Base-by-base conservation (phyloP, 108 stramenopile species). In the Nitzschia inconspicua region DNA sequence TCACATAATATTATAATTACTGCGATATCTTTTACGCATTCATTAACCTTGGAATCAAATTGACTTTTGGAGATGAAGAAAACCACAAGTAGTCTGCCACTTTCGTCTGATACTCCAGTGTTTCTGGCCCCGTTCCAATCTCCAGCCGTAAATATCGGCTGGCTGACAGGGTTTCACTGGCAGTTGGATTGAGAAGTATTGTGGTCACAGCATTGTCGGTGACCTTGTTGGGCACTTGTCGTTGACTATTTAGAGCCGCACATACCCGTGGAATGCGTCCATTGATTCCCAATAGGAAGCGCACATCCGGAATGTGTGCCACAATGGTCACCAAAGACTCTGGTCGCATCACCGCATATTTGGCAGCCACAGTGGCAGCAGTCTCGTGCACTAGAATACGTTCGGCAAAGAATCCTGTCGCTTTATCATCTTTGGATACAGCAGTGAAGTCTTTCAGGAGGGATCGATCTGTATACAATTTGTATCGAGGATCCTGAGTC, bases 31-130 rank as follows among this genome's bases (percentile, higher is more conserved):
- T 13, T 54, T 7, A 39, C 52, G 18, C 77, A 76, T 92, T 86
- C 90, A 92, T 92, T 61, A 92, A 61, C 36, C 90, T 67, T 16
- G 86, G 85, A 27, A 92, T 60, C 73, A 88, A 64, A 44, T 83
- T 92, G 24, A 92, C 90, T 56, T 92, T 92, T n/a, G 90, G 90
- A 64, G 82, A 78, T 28, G 53, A 68, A 23, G 82, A 84, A 46
- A 92, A 92, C 90, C 90, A 92, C 16, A 88, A 35, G 60, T 86
- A 90, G 56, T 92, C 90, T 2, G 90, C 79, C 18, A 92, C 72
- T 60, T 92, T 92, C 11, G 83, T 74, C 67, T 92, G 90, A 59
- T 80, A 88, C 8, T 63, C 61, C 56, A 84, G 63, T 54, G 77
- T 85, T 22, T 85, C 70, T 7, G 90, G 87, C 26, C 77, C 76